Percentiles rank a stretch among this genome's conserved stretches.
phyloP scores from a whole-genome alignment of 2,329 filamentous ascomycete genomes.

The Metarhizium sp. region DNA sequence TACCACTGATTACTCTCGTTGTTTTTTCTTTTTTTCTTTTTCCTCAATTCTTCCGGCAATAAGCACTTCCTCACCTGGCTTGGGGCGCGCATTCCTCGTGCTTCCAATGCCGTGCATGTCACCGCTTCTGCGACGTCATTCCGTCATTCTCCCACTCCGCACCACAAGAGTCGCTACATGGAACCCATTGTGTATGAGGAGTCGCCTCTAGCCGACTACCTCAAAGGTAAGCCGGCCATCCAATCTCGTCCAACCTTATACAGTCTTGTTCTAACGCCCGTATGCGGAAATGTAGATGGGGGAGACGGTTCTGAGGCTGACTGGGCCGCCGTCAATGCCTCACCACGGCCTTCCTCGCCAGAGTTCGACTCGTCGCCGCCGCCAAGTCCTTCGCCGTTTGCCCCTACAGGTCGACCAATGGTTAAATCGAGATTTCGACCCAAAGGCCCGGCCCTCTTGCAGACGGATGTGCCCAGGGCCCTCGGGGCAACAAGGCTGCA shows the following conservation, averaged over 20 bases:
- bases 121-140: constrained; percentile 16
- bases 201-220: constrained; percentile 79
- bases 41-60: background rate
- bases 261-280: constrained; percentile 6
- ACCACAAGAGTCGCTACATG: constrained; percentile 36
- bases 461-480: constrained; percentile 24
- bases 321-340: constrained; percentile 34
- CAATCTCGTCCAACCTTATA: background rate
- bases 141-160: background rate
- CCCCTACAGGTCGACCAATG: constrained; percentile 45
- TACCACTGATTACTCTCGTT: background rate
- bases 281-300: constrained; percentile 28
- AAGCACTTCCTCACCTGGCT: background rate
- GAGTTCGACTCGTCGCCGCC: constrained; percentile 31
- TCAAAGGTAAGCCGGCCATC: constrained; percentile 57
- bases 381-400: constrained; percentile 41
- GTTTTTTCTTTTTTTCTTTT: background rate
- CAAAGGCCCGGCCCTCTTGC: constrained; percentile 34
- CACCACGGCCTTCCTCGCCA: constrained; percentile 21
- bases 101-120: constrained; percentile 21
- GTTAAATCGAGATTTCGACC: constrained; percentile 44
- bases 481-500: constrained; percentile 28
- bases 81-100: constrained; percentile 4
- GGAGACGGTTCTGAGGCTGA: constrained; percentile 34
- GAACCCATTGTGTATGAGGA: constrained; percentile 81